These are phyloP conservation scores for Amaranthus hypochondriacus DNA, from an alignment of 148 eudicot genomes.

Conservation along the genomic window DNA sequence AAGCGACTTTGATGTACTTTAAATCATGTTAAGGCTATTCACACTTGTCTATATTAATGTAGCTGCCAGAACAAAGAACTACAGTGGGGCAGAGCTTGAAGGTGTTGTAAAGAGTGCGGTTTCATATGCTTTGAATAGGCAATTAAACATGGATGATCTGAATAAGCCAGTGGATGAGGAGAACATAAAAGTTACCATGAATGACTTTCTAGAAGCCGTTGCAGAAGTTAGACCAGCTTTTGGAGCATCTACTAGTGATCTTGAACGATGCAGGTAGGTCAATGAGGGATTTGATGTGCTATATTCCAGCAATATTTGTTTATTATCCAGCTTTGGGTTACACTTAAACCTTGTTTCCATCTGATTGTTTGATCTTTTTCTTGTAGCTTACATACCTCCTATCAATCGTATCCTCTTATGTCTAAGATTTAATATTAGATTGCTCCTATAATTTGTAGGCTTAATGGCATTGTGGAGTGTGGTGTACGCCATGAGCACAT, in stretches of 20 bases:
- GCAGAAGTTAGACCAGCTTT: constrained; percentile 87
- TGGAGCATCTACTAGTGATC: constrained; percentile 96
- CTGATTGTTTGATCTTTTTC: background rate
- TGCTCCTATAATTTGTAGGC: constrained; percentile 40
- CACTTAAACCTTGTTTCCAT: constrained; percentile 4
- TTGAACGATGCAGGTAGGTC: constrained; percentile 85
- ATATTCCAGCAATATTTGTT: background rate
- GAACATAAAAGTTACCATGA: constrained; percentile 91
- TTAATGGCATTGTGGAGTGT: constrained; percentile 90
- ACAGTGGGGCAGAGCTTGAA: constrained; percentile 99
- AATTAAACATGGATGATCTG: constrained; percentile 88
- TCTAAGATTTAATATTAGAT: constrained; percentile 1
- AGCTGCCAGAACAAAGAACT: constrained; percentile 97
- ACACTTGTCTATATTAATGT: constrained; percentile 20
- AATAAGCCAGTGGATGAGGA: constrained; percentile 94
- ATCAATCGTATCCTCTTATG: background rate
- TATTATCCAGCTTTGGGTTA: constrained; percentile 8
- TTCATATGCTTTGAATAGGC: constrained; percentile 88
- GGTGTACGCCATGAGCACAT: constrained; percentile 90
- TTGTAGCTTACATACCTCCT: background rate
- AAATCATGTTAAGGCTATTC: background rate
- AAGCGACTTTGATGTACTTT: background rate
- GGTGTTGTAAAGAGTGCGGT: constrained; percentile 99
- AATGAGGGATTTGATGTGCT: background rate
- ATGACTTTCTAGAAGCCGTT: constrained; percentile 80